phyloP scores from a whole-genome alignment of 371 early-diverging fungal species.

The Furculomyces boomerangus region DNA sequence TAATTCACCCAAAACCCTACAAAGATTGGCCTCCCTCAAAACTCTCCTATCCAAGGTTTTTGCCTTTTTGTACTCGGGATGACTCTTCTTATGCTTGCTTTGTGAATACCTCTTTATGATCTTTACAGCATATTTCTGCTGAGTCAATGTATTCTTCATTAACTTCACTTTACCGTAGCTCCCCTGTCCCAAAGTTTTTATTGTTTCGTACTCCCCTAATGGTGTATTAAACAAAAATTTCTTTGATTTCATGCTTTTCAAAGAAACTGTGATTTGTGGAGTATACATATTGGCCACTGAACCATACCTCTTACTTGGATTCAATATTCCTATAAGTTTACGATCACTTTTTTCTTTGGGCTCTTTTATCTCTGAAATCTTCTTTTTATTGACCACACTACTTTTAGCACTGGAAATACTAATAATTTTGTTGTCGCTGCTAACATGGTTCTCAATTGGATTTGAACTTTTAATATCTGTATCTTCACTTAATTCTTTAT shows the following conservation, averaged over 20 bases:
- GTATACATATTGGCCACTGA: no score
- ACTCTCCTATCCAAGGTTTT: conserved; percentile 24
- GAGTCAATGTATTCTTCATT: conserved; percentile 26
- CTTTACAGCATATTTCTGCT: conserved; percentile 59
- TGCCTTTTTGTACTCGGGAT: conserved; percentile 17
- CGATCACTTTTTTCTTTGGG: no score
- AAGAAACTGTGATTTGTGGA: conserved; percentile 22
- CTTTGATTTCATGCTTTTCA: conserved; percentile 13
- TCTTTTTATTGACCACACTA: no score
- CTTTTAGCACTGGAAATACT: no score
- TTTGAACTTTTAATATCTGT: no score
- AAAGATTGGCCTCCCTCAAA: conserved; percentile 27
- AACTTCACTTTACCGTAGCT: conserved; percentile 64
- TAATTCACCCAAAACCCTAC: conserved; percentile 54
- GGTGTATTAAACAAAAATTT: conserved; percentile 23
- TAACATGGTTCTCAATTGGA: no score
- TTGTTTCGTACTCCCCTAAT: conserved; percentile 22
- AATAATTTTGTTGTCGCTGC: no score
- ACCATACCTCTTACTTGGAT: no score
- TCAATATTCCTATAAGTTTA: no score
- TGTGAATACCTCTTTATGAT: conserved; percentile 43
- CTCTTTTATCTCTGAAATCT: no score
- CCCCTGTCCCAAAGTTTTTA: conserved; percentile 47
- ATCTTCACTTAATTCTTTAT: no score
- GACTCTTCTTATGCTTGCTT: conserved; percentile 13